These are phyloP conservation scores for Termitomyces sp. DNA, from an alignment of 768 basidiomycete genomes.

Conservation along the genomic window DNA sequence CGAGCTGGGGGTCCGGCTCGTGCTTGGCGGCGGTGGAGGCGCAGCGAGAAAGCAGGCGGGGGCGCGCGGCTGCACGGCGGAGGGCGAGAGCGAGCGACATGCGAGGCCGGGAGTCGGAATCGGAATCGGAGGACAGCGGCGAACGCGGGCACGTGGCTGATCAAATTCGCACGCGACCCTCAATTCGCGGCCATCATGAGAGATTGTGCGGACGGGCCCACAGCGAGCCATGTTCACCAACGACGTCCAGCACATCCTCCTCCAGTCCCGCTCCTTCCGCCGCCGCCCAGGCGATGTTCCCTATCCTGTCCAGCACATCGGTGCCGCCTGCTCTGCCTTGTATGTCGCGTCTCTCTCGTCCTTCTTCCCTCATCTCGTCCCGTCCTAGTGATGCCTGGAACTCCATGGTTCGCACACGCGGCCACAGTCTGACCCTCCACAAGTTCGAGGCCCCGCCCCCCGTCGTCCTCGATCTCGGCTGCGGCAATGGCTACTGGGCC, in stretches of 20 bases:
- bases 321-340: conserved; percentile 51
- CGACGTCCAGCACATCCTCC: conserved; percentile 44
- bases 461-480: conserved; percentile 65
- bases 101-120: conserved; percentile 8
- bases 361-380: conserved; percentile 9
- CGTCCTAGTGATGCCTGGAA: conserved; percentile 65
- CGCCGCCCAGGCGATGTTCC: conserved; percentile 49
- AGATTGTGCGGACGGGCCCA: background rate
- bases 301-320: conserved; percentile 52
- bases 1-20: conserved; percentile 63
- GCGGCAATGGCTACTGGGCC: conserved; percentile 69
- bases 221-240: conserved; percentile 10
- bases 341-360: conserved; percentile 28
- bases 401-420: conserved; percentile 55
- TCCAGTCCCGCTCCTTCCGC: conserved; percentile 35
- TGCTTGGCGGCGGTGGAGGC: conserved; percentile 33
- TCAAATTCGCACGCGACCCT: conserved; percentile 18
- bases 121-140: conserved; percentile 14
- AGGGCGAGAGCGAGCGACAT: conserved; percentile 39
- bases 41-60: conserved; percentile 18
- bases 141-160: conserved; percentile 15
- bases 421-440: conserved; percentile 49
- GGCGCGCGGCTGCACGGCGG: conserved; percentile 33
- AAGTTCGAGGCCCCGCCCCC: conserved; percentile 49
- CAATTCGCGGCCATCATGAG: conserved; percentile 25